Conservation (phyloP, 345 rosid species). For the Sisymbrium irio region DNA sequence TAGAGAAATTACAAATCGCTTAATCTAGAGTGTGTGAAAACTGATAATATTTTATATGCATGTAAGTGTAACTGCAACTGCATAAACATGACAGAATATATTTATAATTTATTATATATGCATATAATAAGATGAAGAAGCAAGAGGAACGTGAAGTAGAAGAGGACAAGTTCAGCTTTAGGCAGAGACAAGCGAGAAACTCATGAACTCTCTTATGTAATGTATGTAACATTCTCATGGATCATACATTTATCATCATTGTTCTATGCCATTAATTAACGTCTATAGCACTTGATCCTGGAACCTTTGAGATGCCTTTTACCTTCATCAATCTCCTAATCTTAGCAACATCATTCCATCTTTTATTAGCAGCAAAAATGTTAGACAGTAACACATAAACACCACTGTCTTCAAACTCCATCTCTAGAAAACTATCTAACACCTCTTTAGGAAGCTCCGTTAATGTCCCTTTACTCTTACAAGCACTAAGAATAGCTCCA, state of each 20-base stretch:
- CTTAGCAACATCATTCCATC: constrained; percentile 46
- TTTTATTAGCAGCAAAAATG: constrained; percentile 39
- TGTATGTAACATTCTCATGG: constrained; percentile 18
- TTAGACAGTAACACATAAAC: constrained; percentile 45
- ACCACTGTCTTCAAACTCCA: constrained; percentile 43
- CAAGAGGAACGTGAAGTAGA: constrained; percentile 34
- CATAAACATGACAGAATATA: background rate
- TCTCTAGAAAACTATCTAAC: constrained; percentile 32
- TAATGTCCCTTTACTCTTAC: constrained; percentile 36
- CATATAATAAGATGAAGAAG: constrained; percentile 18
- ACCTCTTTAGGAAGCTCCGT: constrained; percentile 33
- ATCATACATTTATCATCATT: constrained; percentile 18
- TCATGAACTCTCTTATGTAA: constrained; percentile 30
- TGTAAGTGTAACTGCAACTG: constrained; percentile 16
- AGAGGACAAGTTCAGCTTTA: constrained; percentile 31
- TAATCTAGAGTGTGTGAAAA: background rate
- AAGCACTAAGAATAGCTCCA: constrained; percentile 52
- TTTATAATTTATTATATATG: background rate
- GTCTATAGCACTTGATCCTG: constrained; percentile 37
- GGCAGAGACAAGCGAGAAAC: constrained; percentile 29
- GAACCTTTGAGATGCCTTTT: constrained; percentile 38
- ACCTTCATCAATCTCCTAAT: constrained; percentile 43
- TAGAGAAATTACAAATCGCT: background rate
- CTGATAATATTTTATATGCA: background rate
- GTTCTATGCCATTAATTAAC: background rate